Evolutionary conservation across 164 flowering plant species (phyloP).

Genomic region (Magnolia officinalis): DNA sequence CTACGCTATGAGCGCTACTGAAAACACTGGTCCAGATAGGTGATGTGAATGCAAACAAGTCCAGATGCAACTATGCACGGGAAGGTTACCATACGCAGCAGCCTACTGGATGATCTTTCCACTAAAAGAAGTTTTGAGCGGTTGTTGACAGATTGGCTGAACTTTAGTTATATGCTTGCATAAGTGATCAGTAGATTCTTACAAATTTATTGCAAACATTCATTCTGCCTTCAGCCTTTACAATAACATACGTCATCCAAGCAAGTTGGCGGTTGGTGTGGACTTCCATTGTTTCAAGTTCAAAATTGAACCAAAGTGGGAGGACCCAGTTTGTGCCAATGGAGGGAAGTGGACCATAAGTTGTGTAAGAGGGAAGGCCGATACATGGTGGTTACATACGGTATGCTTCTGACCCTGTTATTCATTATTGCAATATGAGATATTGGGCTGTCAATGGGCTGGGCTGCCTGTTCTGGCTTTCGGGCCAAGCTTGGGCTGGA

Average conservation of each 20-base stretch:
- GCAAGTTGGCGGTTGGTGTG: slow-evolving; percentile 71
- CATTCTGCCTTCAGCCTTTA: slow-evolving; percentile 53
- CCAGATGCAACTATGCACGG: too few species aligned
- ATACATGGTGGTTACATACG: slow-evolving; percentile 76
- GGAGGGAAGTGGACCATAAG: slow-evolving; percentile 91
- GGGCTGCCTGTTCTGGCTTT: too few species aligned
- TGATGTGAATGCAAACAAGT: too few species aligned
- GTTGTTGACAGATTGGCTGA: too few species aligned
- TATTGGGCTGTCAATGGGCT: neutral
- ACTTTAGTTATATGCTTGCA: too few species aligned
- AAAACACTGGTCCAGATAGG: too few species aligned
- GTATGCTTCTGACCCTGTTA: slow-evolving; percentile 34
- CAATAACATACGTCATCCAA: slow-evolving; percentile 77
- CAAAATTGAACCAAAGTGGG: slow-evolving; percentile 96
- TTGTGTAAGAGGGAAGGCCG: slow-evolving; percentile 59
- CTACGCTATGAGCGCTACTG: too few species aligned
- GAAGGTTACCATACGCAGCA: too few species aligned
- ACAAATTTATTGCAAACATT: neutral
- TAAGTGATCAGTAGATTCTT: neutral
- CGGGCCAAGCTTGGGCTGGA: too few species aligned
- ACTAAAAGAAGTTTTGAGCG: too few species aligned
- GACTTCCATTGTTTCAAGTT: slow-evolving; percentile 83
- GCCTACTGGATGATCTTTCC: too few species aligned
- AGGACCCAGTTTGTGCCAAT: slow-evolving; percentile 90
- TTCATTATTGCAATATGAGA: neutral